Percentiles rank a stretch among this genome's conserved stretches.
Evolutionary conservation across 108 stramenopile species (phyloP).

Genomic region (Pelagomonas calceolata): DNA sequence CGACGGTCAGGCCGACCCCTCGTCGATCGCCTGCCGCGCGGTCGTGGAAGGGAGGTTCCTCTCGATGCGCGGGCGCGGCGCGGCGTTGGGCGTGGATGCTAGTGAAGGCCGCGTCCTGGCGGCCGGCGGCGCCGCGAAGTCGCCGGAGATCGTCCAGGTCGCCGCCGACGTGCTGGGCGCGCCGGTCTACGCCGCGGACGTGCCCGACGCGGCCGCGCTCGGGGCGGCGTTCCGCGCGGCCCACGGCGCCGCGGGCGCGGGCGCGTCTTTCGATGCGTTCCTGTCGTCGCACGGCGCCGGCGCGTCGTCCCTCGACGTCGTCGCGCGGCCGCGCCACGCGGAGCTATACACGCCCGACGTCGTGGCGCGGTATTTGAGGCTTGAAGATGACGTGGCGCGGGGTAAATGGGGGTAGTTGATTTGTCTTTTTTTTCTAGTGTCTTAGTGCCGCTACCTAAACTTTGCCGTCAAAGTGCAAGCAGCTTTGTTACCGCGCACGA

Average conservation of each 20-base stretch:
- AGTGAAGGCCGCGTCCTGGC: slow-evolving; percentile 16
- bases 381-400: background rate
- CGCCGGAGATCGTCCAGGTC: slow-evolving; percentile 22
- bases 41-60: slow-evolving; percentile 30
- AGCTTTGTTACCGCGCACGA: too few relatives aligned
- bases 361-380: background rate
- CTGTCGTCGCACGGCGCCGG: background rate
- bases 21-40: slow-evolving; percentile 18
- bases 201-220: slow-evolving; percentile 22
- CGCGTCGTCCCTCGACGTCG: background rate
- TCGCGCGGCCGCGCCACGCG: background rate
- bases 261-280: background rate
- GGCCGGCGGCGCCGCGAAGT: slow-evolving; percentile 23
- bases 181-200: slow-evolving; percentile 13
- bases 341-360: background rate
- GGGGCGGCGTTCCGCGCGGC: slow-evolving; percentile 14
- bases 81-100: slow-evolving; percentile 15
- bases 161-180: slow-evolving; percentile 21
- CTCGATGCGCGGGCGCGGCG: slow-evolving; percentile 24
- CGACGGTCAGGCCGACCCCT: background rate
- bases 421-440: too few relatives aligned
- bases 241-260: too few relatives aligned
- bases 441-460: too few relatives aligned
- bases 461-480: too few relatives aligned
- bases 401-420: too few relatives aligned